Percentiles rank a stretch among this genome's conserved stretches.
phyloP scores from a whole-genome alignment of 371 early-diverging fungal genomes.

The Blyttiomyces sp. region DNA sequence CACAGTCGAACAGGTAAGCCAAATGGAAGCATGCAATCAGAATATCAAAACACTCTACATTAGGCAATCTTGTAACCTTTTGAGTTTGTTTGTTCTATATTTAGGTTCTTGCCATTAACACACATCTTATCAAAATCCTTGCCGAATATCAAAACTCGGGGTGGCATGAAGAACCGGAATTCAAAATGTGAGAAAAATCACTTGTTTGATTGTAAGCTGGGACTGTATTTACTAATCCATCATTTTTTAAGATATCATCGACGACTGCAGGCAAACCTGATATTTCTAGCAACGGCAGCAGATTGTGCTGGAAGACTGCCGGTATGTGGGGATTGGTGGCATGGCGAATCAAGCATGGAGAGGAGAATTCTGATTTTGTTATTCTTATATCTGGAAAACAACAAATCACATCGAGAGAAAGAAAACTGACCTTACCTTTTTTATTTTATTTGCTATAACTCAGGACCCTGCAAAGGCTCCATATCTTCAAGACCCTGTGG shows the following conservation, averaged over 20 bases:
- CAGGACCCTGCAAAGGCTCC: too few species aligned
- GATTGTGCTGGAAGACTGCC: slow-evolving; percentile 38
- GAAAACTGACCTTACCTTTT: neutral
- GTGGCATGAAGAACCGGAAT: slow-evolving; percentile 54
- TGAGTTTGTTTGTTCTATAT: neutral
- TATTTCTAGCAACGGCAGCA: slow-evolving; percentile 55
- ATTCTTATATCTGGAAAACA: neutral
- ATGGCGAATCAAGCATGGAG: too few species aligned
- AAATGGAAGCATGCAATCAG: neutral
- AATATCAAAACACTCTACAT: neutral
- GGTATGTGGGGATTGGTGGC: neutral
- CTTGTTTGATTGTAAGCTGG: too few species aligned
- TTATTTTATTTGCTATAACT: neutral
- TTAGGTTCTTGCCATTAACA: slow-evolving; percentile 51
- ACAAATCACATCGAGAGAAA: neutral
- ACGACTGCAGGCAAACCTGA: slow-evolving; percentile 55
- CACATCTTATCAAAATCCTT: slow-evolving; percentile 51
- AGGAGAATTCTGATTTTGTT: too few species aligned
- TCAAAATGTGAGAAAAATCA: slow-evolving; percentile 35
- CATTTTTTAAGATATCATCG: slow-evolving; percentile 38
- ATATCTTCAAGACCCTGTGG: too few species aligned
- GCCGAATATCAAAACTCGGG: slow-evolving; percentile 58
- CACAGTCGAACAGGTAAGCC: slow-evolving; percentile 24
- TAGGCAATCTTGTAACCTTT: neutral
- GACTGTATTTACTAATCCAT: neutral